Evolutionary conservation across 1,139 yeast species (phyloP).

Genomic region (Zygotorulaspora mrakii): DNA sequence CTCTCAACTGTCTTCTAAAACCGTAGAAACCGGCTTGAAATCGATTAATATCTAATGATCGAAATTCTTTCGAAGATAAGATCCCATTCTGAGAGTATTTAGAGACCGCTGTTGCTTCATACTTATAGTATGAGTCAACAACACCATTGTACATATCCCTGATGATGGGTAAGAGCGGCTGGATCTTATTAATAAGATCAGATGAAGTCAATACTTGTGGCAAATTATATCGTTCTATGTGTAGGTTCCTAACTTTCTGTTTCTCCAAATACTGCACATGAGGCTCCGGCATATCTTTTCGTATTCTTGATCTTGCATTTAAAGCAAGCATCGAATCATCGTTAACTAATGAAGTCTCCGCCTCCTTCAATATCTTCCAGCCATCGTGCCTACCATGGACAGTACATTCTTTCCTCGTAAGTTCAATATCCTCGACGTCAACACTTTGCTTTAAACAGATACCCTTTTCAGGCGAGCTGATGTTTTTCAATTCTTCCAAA

Average conservation of each 20-base stretch:
- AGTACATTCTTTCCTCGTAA: slow-evolving; percentile 5
- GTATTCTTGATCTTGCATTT: neutral
- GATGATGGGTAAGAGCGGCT: slow-evolving; percentile 38
- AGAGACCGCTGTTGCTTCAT: slow-evolving; percentile 44
- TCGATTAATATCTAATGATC: slow-evolving; percentile 44
- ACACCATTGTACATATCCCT: slow-evolving; percentile 46
- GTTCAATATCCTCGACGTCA: slow-evolving; percentile 12
- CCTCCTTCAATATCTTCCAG: slow-evolving; percentile 6
- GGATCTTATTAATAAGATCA: slow-evolving; percentile 35
- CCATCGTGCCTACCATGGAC: neutral
- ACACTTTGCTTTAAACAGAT: slow-evolving; percentile 13
- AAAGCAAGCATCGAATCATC: neutral
- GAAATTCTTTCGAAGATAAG: slow-evolving; percentile 48
- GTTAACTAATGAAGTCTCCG: slow-evolving; percentile 4
- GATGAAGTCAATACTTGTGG: slow-evolving; percentile 25
- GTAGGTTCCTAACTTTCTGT: slow-evolving; percentile 1
- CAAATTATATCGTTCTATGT: slow-evolving; percentile 12
- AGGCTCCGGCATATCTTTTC: neutral
- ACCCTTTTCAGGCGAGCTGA: neutral
- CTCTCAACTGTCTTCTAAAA: slow-evolving; percentile 49
- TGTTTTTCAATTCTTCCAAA: slow-evolving; percentile 1
- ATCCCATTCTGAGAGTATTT: slow-evolving; percentile 42
- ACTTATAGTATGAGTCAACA: slow-evolving; percentile 47
- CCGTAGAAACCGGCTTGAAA: slow-evolving; percentile 66
- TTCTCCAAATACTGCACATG: slow-evolving; percentile 4